Evolutionary conservation across 2,329 filamentous ascomycete species (phyloP), one percentile per base, ranked within the genome.

Genomic region (Fusarium ambrosium): DNA sequence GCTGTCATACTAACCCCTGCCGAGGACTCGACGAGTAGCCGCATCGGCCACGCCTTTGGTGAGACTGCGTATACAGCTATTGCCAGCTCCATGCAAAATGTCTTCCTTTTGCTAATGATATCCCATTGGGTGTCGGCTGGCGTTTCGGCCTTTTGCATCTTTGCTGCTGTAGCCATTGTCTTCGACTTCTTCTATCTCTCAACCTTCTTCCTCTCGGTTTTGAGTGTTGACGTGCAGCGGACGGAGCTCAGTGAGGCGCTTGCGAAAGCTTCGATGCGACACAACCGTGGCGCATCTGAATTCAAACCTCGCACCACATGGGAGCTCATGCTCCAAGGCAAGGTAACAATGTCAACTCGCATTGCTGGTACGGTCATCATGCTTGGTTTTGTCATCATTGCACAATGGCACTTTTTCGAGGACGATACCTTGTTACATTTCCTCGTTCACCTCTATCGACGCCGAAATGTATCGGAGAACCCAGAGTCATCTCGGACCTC

Each of bases 141-240:
- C 58, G 92, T 95, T 4, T 89, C 91, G 1, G 92, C 92, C 0
- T 95, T 95, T 77, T 95, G 94, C 82, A 89, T 89, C 1, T 96
- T 95, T 80, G 91, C 92, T 4, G 92, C 92, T 3, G 89, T 95
- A 62, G 94, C 93, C 1, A 89, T 94, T 16, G 83, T 93, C 1
- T 92, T 95, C 77, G 94, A 96, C 81, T 93, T 93, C 71, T 91
- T 95, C 78, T 95, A 93, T 78, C 87, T 95, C 24, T 88, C 94
- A 9, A 95, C 93, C 0, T 95, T 95, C 83, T 95, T 96, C 79
- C 86, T 95, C 4, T 91, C 93, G 1, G 93, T 96, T 14, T 85
- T 96, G 27, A 95, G 93, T 78, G 91, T 96, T 51, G 94, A 96
- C 80, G 93, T 96, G 11, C 89, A 92, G 24, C 88, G 94, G 75